Evolutionary conservation across 768 basidiomycete species (phyloP), one percentile per base, ranked within the genome.

Genomic region (Russula compacta): DNA sequence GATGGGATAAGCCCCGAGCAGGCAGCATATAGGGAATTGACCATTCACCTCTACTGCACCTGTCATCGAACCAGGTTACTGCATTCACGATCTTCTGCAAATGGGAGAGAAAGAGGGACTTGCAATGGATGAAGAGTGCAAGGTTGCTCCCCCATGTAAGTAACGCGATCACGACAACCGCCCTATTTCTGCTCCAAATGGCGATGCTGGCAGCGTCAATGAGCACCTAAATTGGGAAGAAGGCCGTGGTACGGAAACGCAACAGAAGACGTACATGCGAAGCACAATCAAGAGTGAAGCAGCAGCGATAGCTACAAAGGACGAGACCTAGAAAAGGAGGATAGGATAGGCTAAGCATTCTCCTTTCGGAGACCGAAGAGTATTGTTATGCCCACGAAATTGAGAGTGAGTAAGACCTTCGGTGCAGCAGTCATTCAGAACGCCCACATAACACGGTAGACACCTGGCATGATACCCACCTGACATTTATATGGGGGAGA

Each of bases 281-380:
- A 60, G 47, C n/a, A 60, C 38, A 17, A 60, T 55, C 46, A 60
- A 52, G 14, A 55, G 32, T 6, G 46, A 42, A 10, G 59, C 46
- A 3, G 32, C 11, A 4, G 46, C 24, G 15, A 51, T 46, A 2
- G 40, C 33, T 9, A 38, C 6, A 7, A 52, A 58, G 5, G 49
- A 55, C 15, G 52, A 58, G 7, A 58, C 19, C 60, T 56, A 58
- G 32, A 29, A 29, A 29, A 29, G 24, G 24, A 19, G 8, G 24
- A 29, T 29, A 10, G n/a, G 38, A 4, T 32, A 35, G 6, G 33
- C 7, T 46, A 8, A 21, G 19, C 12, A 6, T 6, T 5, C 17
- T 39, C 36, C 17, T 17, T 35, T 44, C 21, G 36, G 15, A 17
- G 6, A 6, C 7, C 10, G 2, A 11, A 6, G 11, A 4, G 19